Evolutionary conservation across 208 protist species (phyloP).

Genomic region (Wallacemonas collosoma): DNA sequence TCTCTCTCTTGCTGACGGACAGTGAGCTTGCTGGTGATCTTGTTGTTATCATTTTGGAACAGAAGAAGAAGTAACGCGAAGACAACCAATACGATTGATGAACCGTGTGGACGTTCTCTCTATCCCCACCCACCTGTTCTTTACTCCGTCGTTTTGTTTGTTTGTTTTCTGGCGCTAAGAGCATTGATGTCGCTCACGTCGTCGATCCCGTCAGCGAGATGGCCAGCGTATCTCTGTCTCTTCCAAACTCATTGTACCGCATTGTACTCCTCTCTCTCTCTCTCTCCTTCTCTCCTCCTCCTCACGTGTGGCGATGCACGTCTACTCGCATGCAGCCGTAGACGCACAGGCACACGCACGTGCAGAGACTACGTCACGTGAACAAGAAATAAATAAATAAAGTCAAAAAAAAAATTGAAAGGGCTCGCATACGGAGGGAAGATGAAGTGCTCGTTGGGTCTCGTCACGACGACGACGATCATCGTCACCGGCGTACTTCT

Average conservation of each 20-base stretch:
- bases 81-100: no score
- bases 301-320: not conserved
- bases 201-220: no score
- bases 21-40: no score
- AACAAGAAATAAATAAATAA: conserved; percentile 7
- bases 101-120: no score
- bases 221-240: no score
- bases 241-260: not conserved
- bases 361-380: no score
- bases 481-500: conserved; percentile 4
- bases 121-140: no score
- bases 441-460: conserved; percentile 4
- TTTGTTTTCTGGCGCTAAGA: no score
- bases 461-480: conserved; percentile 5
- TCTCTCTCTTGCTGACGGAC: not conserved
- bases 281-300: not conserved
- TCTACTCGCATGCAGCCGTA: not conserved
- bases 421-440: not conserved
- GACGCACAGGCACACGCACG: not conserved
- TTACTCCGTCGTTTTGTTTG: no score
- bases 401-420: not conserved
- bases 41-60: no score
- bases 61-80: no score
- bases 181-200: no score
- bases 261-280: not conserved